phyloP scores from a whole-genome alignment of 768 basidiomycete genomes.

The Termitomyces sp. region DNA sequence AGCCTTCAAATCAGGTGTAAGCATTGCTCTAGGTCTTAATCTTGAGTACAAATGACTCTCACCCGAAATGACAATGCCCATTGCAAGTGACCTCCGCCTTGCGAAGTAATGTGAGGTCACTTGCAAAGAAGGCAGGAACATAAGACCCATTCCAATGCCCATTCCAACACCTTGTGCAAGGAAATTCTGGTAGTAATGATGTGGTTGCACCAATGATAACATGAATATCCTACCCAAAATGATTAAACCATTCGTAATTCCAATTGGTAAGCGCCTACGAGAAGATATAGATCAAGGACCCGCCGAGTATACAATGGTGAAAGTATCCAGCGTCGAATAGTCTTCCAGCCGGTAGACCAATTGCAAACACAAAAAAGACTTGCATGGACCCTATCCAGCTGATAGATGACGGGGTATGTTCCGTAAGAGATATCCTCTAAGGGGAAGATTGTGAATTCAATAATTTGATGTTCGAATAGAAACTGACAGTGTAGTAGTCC shows the following conservation, averaged over 20 bases:
- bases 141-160: conserved; percentile 55
- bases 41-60: conserved; percentile 10
- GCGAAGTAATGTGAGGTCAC: conserved; percentile 57
- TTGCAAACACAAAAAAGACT: conserved; percentile 46
- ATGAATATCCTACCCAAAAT: conserved; percentile 41
- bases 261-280: conserved; percentile 30
- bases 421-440: conserved; percentile 35
- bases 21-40: background rate
- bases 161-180: conserved; percentile 56
- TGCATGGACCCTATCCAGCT: conserved; percentile 54
- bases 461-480: background rate
- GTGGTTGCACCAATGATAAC: conserved; percentile 46
- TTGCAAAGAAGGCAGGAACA: conserved; percentile 52
- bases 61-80: conserved; percentile 56
- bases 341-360: conserved; percentile 43
- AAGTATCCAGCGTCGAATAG: conserved; percentile 53
- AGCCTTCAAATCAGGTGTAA: conserved; percentile 26
- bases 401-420: conserved; percentile 40
- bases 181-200: conserved; percentile 52
- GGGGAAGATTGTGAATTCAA: background rate
- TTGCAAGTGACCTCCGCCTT: conserved; percentile 46
- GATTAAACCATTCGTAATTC: background rate
- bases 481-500: conserved; percentile 46
- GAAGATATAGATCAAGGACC: conserved; percentile 39
- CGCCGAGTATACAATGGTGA: conserved; percentile 37